Conservation (phyloP, 1,139 yeast species). For the Geotrichum fermentans region DNA sequence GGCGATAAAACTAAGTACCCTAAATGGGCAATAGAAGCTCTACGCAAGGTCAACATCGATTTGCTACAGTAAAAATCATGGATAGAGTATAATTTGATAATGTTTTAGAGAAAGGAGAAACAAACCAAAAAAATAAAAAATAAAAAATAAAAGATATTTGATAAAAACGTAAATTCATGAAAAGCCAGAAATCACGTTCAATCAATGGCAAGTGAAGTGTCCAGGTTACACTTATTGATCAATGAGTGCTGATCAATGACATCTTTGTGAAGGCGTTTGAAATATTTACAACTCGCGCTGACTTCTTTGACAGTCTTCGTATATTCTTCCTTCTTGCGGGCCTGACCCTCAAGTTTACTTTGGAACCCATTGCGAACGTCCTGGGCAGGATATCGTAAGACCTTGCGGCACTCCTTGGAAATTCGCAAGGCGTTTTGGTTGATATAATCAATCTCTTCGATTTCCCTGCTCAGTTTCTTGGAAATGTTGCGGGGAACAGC, state of each 20-base stretch:
- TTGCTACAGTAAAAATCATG: constrained; percentile 21
- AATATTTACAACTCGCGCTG: constrained; percentile 53
- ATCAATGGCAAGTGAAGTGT: constrained; percentile 17
- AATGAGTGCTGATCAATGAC: constrained; percentile 28
- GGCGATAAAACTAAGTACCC: constrained; percentile 39
- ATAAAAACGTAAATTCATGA: background rate
- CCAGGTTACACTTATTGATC: constrained; percentile 28
- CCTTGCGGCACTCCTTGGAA: constrained; percentile 76
- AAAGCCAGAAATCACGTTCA: background rate
- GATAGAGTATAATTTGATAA: background rate
- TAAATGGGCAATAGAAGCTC: constrained; percentile 42
- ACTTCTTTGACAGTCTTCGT: constrained; percentile 55
- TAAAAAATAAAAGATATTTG: background rate
- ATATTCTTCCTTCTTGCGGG: constrained; percentile 54
- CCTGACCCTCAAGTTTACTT: constrained; percentile 57
- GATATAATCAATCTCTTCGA: constrained; percentile 66
- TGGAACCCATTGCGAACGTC: constrained; percentile 80
- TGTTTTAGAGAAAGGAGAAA: background rate
- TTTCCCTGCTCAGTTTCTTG: constrained; percentile 57
- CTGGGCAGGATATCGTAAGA: constrained; percentile 73
- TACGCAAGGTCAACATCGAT: constrained; percentile 37
- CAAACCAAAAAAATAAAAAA: background rate
- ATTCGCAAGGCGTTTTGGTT: constrained; percentile 74
- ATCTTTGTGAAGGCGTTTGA: constrained; percentile 48
- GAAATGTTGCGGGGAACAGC: constrained; percentile 85